Evolutionary conservation across 2,329 filamentous ascomycete species (phyloP).

Genomic region (Calonectria pseudoturangicola): DNA sequence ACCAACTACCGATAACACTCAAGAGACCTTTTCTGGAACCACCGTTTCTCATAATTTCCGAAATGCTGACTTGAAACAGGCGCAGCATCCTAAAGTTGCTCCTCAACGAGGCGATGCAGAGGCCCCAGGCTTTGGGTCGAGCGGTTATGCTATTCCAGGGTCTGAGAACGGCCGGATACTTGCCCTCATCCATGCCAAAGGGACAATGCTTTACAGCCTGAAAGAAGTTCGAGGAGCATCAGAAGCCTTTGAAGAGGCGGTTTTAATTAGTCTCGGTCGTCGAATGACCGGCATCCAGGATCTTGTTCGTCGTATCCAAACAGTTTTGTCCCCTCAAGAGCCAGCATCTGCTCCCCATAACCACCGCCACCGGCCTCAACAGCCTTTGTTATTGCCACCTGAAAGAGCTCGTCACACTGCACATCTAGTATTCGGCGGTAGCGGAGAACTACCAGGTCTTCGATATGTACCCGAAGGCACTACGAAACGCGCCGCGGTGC

Average conservation of each 20-base stretch:
- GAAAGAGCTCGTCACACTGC: conserved; percentile 89
- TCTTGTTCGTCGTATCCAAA: conserved; percentile 86
- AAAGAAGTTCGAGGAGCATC: conserved; percentile 89
- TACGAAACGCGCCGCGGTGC: conserved; percentile 86
- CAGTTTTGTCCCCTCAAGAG: conserved; percentile 73
- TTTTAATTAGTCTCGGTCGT: conserved; percentile 88
- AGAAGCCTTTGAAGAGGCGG: conserved; percentile 94
- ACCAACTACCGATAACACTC: conserved; percentile 27
- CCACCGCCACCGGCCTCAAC: conserved; percentile 37
- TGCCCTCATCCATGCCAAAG: conserved; percentile 96
- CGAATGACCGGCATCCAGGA: conserved; percentile 82
- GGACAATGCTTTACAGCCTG: conserved; percentile 96
- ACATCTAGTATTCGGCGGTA: conserved; percentile 85
- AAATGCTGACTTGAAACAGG: conserved; percentile 52
- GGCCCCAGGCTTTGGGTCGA: conserved; percentile 58
- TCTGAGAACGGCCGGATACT: conserved; percentile 94
- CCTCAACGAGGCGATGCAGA: conserved; percentile 47
- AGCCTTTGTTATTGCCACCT: conserved; percentile 86
- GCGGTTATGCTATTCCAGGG: conserved; percentile 87
- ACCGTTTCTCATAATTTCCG: conserved; percentile 35
- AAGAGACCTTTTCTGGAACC: conserved; percentile 39
- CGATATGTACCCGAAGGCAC: conserved; percentile 78
- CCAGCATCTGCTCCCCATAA: conserved; percentile 36
- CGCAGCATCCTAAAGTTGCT: conserved; percentile 49
- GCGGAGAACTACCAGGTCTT: conserved; percentile 88